Conservation (phyloP, 257 asterid genomes). For the Mitragyna speciosa region DNA sequence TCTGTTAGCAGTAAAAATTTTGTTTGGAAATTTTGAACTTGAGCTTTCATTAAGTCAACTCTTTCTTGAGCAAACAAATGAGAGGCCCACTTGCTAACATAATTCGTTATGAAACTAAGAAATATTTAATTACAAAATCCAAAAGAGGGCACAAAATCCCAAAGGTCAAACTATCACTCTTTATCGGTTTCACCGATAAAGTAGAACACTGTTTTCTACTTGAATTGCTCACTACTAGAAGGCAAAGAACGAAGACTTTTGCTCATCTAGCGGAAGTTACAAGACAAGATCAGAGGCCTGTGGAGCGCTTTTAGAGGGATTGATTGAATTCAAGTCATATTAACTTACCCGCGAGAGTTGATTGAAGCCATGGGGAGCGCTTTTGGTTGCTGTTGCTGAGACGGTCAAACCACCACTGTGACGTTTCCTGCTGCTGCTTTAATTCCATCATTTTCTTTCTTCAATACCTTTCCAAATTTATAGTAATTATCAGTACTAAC, state of each 20-base stretch:
- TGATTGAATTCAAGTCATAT: too few relatives aligned
- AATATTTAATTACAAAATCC: not conserved
- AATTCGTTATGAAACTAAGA: not conserved
- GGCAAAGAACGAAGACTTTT: too few relatives aligned
- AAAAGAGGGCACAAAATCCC: not conserved
- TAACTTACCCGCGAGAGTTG: conserved; percentile 63
- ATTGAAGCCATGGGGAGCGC: conserved; percentile 84
- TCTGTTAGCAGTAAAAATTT: not conserved
- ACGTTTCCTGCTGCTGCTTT: conserved; percentile 40
- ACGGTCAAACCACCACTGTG: conserved; percentile 88
- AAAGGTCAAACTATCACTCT: not conserved
- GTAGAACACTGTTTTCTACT: not conserved
- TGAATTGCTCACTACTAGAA: not conserved
- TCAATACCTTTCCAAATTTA: not conserved
- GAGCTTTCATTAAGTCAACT: not conserved
- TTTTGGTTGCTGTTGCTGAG: conserved; percentile 35
- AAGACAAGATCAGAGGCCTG: not conserved
- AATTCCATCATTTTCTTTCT: conserved; percentile 39
- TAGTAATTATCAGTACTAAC: not conserved
- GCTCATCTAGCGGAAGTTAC: not conserved
- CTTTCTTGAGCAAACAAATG: not conserved
- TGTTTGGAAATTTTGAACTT: not conserved
- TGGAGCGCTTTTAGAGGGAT: too few relatives aligned
- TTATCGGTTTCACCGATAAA: conserved; percentile 1
- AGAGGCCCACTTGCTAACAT: not conserved